Percentiles rank a stretch among this genome's conserved stretches.
phyloP scores from a whole-genome alignment of 148 eudicot genomes.

The Rhododendron simsii region DNA sequence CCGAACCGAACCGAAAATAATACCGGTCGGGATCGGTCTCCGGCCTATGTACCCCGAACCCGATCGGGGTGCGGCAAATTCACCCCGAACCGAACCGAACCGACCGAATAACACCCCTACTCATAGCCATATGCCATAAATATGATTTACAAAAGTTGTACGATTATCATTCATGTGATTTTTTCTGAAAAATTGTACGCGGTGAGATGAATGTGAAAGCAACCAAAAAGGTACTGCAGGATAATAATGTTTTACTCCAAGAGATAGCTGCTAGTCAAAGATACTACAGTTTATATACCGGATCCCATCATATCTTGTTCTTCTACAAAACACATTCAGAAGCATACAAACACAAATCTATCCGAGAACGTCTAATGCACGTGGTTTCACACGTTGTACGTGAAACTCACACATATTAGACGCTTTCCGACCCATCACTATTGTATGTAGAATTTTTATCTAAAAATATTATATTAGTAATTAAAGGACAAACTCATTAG shows the following conservation, averaged over 20 bases:
- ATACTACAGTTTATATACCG: neutral
- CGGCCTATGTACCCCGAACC: no score
- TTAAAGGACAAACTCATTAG: no score
- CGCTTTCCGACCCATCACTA: neutral
- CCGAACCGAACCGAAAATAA: no score
- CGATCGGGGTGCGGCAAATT: no score
- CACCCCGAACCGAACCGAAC: no score
- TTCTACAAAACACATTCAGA: neutral
- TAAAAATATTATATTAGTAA: no score
- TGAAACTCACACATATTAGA: neutral
- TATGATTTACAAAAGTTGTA: neutral
- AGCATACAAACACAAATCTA: neutral
- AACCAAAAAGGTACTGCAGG: neutral
- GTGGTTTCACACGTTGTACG: neutral
- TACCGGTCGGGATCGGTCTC: no score
- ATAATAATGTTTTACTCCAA: neutral
- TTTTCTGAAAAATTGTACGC: neutral
- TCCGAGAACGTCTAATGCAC: neutral
- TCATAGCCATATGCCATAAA: neutral
- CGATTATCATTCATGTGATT: neutral
- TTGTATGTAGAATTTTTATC: no score
- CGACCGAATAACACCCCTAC: no score
- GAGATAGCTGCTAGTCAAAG: neutral
- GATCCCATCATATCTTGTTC: neutral
- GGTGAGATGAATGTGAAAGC: neutral